Evolutionary conservation across 1,284 basidiomycete species (phyloP).

Genomic region (Ustilago tritici): DNA sequence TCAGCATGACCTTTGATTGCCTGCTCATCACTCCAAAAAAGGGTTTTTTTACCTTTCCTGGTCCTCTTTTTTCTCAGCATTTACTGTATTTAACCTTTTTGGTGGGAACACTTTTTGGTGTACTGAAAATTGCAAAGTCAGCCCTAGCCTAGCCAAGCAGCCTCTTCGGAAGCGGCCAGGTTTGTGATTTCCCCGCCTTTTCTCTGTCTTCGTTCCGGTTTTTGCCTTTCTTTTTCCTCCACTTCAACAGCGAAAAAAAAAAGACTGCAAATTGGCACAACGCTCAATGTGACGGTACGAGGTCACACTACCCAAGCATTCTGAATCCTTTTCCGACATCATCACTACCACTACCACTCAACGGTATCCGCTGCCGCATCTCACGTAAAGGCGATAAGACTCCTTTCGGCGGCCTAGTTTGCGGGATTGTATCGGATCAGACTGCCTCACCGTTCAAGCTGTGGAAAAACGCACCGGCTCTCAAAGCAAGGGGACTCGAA

Average conservation of each 20-base stretch:
- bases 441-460: not conserved
- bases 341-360: constrained; percentile 3
- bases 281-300: not conserved
- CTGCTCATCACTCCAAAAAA: too few species aligned
- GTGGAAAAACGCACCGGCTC: not conserved
- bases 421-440: not conserved
- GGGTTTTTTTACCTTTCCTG: not conserved
- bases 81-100: not conserved
- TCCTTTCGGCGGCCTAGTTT: not conserved
- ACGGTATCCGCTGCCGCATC: not conserved
- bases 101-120: not conserved
- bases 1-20: too few species aligned
- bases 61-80: not conserved
- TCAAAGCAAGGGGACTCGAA: not conserved
- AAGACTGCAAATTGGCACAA: constrained; percentile 2
- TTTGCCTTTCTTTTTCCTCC: constrained; percentile 8
- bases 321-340: not conserved
- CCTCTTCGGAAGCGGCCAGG: not conserved
- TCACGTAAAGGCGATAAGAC: too few species aligned
- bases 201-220: constrained; percentile 5
- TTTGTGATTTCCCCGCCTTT: not conserved
- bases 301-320: not conserved
- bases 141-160: not conserved
- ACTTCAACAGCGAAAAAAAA: constrained; percentile 1
- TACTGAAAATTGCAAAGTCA: not conserved